Evolutionary conservation across 257 asterid genomes (phyloP).

Genomic region (Penstemon eatonii): DNA sequence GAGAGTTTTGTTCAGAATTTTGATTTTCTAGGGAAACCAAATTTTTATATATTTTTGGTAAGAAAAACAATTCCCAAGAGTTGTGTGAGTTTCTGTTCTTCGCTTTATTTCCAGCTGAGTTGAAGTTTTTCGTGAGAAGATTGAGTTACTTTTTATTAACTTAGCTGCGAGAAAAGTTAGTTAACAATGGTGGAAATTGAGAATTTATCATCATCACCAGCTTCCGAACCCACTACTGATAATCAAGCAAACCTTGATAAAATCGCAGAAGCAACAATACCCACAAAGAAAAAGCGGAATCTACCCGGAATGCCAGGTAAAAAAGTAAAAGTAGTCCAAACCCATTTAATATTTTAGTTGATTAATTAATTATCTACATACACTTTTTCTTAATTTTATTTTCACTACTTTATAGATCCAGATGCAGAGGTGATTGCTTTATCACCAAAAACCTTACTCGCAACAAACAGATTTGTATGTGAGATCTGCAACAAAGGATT

Average conservation of each 20-base stretch:
- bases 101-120: slow-evolving; percentile 14
- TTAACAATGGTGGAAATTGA: slow-evolving; percentile 43
- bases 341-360: too few species aligned
- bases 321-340: too few species aligned
- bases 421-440: slow-evolving; percentile 85
- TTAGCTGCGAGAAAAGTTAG: too few species aligned
- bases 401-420: slow-evolving; percentile 55
- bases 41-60: slow-evolving; percentile 5
- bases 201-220: slow-evolving; percentile 37
- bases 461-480: slow-evolving; percentile 82
- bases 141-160: background rate
- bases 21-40: slow-evolving; percentile 20
- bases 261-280: slow-evolving; percentile 17
- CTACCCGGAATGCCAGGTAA: slow-evolving; percentile 99
- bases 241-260: slow-evolving; percentile 31
- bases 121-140: slow-evolving; percentile 3
- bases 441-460: slow-evolving; percentile 72
- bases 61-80: slow-evolving; percentile 18
- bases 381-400: background rate
- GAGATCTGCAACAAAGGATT: slow-evolving; percentile 95
- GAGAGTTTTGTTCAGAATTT: slow-evolving; percentile 18
- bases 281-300: slow-evolving; percentile 66
- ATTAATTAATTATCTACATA: background rate
- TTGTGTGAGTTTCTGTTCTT: background rate
- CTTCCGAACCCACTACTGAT: slow-evolving; percentile 38